These are phyloP conservation scores for Phyllosticta ampelicida DNA, from an alignment of 2,329 filamentous ascomycete species.

Conservation along the genomic window DNA sequence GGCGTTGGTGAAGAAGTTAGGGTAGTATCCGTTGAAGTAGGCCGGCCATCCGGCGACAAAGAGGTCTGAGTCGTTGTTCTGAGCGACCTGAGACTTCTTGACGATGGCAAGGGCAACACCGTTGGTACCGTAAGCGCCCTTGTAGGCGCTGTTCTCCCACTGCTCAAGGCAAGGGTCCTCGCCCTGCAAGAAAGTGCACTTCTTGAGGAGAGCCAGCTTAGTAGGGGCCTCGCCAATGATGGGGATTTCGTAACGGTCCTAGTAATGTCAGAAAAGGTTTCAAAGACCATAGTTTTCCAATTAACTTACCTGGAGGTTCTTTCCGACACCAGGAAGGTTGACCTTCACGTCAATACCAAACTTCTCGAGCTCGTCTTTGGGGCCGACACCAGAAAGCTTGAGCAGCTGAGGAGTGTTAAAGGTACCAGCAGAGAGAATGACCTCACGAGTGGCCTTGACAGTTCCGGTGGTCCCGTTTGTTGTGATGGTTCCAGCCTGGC, in stretches of 20 bases:
- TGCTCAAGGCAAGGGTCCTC: slow-evolving; percentile 32
- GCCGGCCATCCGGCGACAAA: slow-evolving; percentile 46
- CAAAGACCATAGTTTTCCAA: too few species aligned
- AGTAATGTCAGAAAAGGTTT: too few species aligned
- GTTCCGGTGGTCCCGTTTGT: slow-evolving; percentile 28
- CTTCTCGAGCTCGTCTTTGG: slow-evolving; percentile 39
- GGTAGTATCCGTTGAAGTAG: slow-evolving; percentile 46
- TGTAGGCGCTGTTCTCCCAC: slow-evolving; percentile 19
- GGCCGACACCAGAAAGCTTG: slow-evolving; percentile 54
- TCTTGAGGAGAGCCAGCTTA: slow-evolving; percentile 21
- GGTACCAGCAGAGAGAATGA: slow-evolving; percentile 41
- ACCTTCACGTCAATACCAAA: slow-evolving; percentile 45
- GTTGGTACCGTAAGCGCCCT: slow-evolving; percentile 38
- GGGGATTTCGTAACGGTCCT: slow-evolving; percentile 48
- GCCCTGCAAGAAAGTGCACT: slow-evolving; percentile 27
- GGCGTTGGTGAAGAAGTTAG: slow-evolving; percentile 39
- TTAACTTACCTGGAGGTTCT: slow-evolving; percentile 54
- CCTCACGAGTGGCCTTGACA: slow-evolving; percentile 34
- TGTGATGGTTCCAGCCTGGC: slow-evolving; percentile 13
- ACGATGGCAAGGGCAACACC: slow-evolving; percentile 44
- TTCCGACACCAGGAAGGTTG: slow-evolving; percentile 52
- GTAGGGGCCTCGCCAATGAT: slow-evolving; percentile 37
- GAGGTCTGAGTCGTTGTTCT: slow-evolving; percentile 32
- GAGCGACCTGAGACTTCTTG: slow-evolving; percentile 29
- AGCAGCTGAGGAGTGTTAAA: slow-evolving; percentile 57